phyloP scores from a whole-genome alignment of 192 early-diverging fungal species.

The Entomortierella parvispora region DNA sequence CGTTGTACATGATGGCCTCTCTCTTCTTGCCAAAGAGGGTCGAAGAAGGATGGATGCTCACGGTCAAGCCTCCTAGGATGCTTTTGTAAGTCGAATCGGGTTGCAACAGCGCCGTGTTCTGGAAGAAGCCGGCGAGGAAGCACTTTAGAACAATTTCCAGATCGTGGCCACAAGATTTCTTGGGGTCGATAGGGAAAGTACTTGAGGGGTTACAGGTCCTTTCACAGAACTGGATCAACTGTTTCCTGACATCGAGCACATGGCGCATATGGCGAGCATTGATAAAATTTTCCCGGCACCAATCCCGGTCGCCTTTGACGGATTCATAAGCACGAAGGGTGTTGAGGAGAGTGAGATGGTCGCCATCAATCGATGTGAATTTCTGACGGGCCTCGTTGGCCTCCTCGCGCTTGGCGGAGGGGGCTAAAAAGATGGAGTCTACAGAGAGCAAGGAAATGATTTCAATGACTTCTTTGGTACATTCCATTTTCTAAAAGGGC shows the following conservation, averaged over 20 bases:
- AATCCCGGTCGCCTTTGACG: slow-evolving; percentile 81
- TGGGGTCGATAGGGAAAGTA: slow-evolving; percentile 60
- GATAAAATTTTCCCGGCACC: slow-evolving; percentile 95
- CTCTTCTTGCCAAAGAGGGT: slow-evolving; percentile 84
- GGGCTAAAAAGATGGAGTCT: slow-evolving; percentile 89
- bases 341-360: slow-evolving; percentile 93
- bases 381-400: slow-evolving; percentile 81
- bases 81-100: slow-evolving; percentile 89
- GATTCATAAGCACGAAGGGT: slow-evolving; percentile 80
- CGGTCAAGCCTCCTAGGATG: slow-evolving; percentile 71
- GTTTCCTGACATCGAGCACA: slow-evolving; percentile 87
- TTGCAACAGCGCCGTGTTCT: slow-evolving; percentile 87
- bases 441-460: slow-evolving; percentile 93
- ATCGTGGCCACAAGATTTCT: slow-evolving; percentile 74
- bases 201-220: slow-evolving; percentile 51
- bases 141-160: slow-evolving; percentile 83
- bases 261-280: slow-evolving; percentile 87
- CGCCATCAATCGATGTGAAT: slow-evolving; percentile 89
- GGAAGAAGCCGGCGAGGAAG: slow-evolving; percentile 90
- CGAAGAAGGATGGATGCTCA: slow-evolving; percentile 90
- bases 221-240: slow-evolving; percentile 83
- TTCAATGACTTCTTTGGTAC: slow-evolving; percentile 89
- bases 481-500: slow-evolving; percentile 59
- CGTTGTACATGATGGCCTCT: slow-evolving; percentile 88
- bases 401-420: slow-evolving; percentile 89